These are phyloP conservation scores for Alternaria dauci DNA, from an alignment of 2,329 filamentous ascomycete species.

Conservation along the genomic window DNA sequence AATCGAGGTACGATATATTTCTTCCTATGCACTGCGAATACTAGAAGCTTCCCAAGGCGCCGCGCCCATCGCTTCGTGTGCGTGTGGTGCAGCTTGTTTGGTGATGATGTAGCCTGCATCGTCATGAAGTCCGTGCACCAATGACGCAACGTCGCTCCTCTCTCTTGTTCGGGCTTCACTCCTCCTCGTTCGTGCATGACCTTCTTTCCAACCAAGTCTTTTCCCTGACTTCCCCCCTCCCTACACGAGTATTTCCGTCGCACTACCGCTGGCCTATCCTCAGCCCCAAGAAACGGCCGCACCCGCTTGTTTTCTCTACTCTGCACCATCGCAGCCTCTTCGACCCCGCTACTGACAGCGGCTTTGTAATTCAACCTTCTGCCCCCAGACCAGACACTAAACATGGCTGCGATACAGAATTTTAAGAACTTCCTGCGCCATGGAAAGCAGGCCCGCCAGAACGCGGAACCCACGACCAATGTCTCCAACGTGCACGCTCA, in stretches of 20 bases:
- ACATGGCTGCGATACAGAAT: conserved; percentile 83
- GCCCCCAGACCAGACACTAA: conserved; percentile 24
- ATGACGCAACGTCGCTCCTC: conserved; percentile 26
- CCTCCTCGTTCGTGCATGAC: conserved; percentile 32
- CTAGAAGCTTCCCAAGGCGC: conserved; percentile 2
- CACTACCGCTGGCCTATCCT: conserved; percentile 21
- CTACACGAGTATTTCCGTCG: conserved; percentile 19
- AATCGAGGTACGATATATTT: conserved; percentile 43
- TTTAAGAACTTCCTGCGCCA: conserved; percentile 98
- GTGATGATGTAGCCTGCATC: conserved; percentile 37
- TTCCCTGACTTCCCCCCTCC: conserved; percentile 18
- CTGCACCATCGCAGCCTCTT: conserved; percentile 20
- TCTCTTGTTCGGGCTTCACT: conserved; percentile 35
- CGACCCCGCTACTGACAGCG: conserved; percentile 30
- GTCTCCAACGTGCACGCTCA: conserved; percentile 69
- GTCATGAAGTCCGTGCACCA: conserved; percentile 29
- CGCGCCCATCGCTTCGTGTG: conserved; percentile 21
- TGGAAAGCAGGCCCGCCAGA: conserved; percentile 88
- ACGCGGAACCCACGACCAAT: conserved; percentile 69
- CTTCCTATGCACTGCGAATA: not conserved
- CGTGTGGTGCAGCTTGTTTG: conserved; percentile 26
- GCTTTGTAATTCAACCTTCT: conserved; percentile 20
- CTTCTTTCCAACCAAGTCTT: conserved; percentile 29
- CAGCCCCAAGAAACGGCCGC: conserved; percentile 26
- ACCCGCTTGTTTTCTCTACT: conserved; percentile 20